Base-by-base conservation (phyloP, 805 yeast genomes). In the Metschnikowia reukaufii region DNA sequence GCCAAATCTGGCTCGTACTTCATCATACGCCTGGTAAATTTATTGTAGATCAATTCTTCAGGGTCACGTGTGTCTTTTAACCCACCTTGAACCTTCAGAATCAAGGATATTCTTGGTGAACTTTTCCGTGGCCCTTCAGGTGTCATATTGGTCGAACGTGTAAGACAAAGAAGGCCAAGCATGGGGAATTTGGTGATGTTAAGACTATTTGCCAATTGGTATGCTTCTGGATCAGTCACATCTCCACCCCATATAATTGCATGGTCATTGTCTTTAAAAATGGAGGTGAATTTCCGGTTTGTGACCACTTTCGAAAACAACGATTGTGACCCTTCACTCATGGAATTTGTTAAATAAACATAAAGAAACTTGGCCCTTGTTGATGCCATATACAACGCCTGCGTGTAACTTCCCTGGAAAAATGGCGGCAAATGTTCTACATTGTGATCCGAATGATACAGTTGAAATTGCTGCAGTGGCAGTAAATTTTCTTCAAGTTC, bases 211-310 rank as follows among this genome's bases (percentile, higher is more conserved):
- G 96, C 86, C 13, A 89, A 83, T 57, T 88, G 96, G 59, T 80
- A 83, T 1, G 92, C 88, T 63, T 92, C 98, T 17, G 90, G 81
- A 47, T 82, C 82, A n/a, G 78, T 76, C 19, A 86, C 79, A 60
- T 88, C 84, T 7, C 97, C 96, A 35, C 91, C 96, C 98, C 98
- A 92, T 1, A 88, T 66, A 3, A 88, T 54, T 37, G 86, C 76
- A 39, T 74, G 76, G 17, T 77, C 76, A 74, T 70, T 31, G n/a
- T 52, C 48, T 15, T 59, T 45, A 39, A 69, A 70, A 2, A 68
- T 44, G 4, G 70, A 63, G 12, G 78, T 66, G 44, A 87, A 80
- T 20, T 62, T 64, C 2, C 72, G 75, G 48, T 78, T 72, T 36
- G 82, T 67, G 39, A 89, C 62, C 2, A 88, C 75, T 9, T 74